phyloP scores from a whole-genome alignment of 2,329 filamentous ascomycete species.

The Coniochaeta sp. region DNA sequence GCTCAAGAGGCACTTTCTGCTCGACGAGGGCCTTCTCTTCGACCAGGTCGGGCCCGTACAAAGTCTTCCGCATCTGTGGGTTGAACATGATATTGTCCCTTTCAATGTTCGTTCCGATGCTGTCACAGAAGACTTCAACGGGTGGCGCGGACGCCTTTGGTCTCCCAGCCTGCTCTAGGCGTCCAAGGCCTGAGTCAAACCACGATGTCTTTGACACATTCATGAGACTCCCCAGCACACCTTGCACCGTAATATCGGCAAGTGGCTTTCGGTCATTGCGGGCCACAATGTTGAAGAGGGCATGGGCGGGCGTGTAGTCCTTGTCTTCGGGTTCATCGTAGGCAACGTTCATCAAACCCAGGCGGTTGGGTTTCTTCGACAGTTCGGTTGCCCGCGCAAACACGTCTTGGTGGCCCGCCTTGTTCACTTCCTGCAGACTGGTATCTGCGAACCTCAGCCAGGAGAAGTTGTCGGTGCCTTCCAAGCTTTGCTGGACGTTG shows the following conservation, averaged over 20 bases:
- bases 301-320: slow-evolving; percentile 63
- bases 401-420: slow-evolving; percentile 60
- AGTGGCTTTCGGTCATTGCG: slow-evolving; percentile 61
- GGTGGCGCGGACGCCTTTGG: slow-evolving; percentile 81
- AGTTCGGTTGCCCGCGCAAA: slow-evolving; percentile 67
- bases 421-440: slow-evolving; percentile 66
- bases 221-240: slow-evolving; percentile 67
- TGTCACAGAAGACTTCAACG: slow-evolving; percentile 71
- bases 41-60: slow-evolving; percentile 59
- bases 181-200: slow-evolving; percentile 61
- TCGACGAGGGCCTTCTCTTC: slow-evolving; percentile 72
- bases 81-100: slow-evolving; percentile 75
- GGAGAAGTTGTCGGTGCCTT: slow-evolving; percentile 65
- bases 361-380: slow-evolving; percentile 41
- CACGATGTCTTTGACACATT: slow-evolving; percentile 67
- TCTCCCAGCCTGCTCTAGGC: slow-evolving; percentile 76
- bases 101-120: slow-evolving; percentile 58
- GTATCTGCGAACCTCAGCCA: slow-evolving; percentile 83
- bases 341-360: slow-evolving; percentile 58
- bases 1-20: slow-evolving; percentile 58
- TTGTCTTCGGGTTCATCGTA: slow-evolving; percentile 62
- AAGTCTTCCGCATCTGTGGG: slow-evolving; percentile 59
- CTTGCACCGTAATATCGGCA: slow-evolving; percentile 63
- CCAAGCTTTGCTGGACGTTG: slow-evolving; percentile 60
- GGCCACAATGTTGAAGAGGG: slow-evolving; percentile 73